Conservation (phyloP, 129 eudicot species). For the Scalesia atractyloides region DNA sequence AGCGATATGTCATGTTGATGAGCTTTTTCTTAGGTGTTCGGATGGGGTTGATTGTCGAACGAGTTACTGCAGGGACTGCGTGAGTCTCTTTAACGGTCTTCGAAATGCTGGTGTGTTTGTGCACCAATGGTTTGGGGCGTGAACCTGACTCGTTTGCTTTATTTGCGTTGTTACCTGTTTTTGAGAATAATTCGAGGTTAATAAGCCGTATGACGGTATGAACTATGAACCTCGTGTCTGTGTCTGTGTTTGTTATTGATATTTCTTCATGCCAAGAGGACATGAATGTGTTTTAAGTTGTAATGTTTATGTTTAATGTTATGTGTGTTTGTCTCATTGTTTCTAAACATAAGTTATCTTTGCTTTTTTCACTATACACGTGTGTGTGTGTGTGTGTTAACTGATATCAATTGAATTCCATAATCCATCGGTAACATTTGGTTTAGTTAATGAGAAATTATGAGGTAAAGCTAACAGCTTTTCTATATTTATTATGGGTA, state of each 20-base stretch:
- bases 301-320: conserved; percentile 21
- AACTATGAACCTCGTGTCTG: conserved; percentile 16
- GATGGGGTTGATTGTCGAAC: conserved; percentile 41
- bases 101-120: conserved; percentile 71
- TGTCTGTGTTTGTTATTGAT: conserved; percentile 19
- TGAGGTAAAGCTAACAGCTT: no score
- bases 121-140: conserved; percentile 64
- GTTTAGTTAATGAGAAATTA: no score
- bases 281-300: conserved; percentile 21
- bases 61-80: conserved; percentile 50
- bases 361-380: neutral
- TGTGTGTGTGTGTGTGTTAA: neutral
- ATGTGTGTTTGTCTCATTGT: conserved; percentile 16
- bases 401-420: no score
- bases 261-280: conserved; percentile 18
- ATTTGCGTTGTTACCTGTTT: neutral
- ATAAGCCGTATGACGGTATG: conserved; percentile 29
- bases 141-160: conserved; percentile 1
- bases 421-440: no score
- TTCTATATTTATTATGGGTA: no score
- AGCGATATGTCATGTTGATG: conserved; percentile 76
- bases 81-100: conserved; percentile 52
- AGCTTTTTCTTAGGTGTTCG: conserved; percentile 69
- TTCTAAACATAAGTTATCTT: neutral
- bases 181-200: conserved; percentile 51